Percentiles rank a stretch among this genome's conserved stretches.
Evolutionary conservation across 352 stramenopile genomes (phyloP).

Genomic region (Aphanomyces cochlioides): DNA sequence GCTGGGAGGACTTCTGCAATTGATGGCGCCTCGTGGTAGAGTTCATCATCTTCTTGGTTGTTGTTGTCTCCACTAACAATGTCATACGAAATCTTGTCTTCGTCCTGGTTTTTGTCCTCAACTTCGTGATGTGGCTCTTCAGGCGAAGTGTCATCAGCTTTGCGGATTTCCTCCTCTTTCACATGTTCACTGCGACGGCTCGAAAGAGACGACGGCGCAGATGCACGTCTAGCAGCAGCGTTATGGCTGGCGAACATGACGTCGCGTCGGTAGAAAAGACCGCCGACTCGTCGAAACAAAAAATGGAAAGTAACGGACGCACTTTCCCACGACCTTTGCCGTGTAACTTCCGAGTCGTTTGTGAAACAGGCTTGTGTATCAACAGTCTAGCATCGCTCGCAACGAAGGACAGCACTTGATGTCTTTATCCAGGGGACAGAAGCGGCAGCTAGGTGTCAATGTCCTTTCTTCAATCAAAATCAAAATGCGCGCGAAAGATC

Average conservation of each 20-base stretch:
- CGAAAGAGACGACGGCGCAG: conserved; percentile 1
- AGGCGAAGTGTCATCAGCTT: not conserved
- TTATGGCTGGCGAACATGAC: not conserved
- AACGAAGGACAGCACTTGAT: too few species aligned
- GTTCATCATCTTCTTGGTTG: conserved; percentile 12
- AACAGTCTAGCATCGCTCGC: too few species aligned
- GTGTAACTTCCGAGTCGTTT: too few species aligned
- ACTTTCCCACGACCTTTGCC: not conserved
- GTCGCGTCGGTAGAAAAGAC: not conserved
- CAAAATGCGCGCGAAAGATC: too few species aligned
- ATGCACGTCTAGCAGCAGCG: not conserved
- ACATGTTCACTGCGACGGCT: not conserved
- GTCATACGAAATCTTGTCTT: not conserved
- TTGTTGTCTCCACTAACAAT: not conserved
- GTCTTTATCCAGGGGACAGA: too few species aligned
- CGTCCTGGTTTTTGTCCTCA: conserved; percentile 8
- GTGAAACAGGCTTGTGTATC: too few species aligned
- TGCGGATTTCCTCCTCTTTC: conserved; percentile 14
- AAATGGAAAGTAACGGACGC: conserved; percentile 14
- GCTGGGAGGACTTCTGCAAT: not conserved
- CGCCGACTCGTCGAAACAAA: not conserved
- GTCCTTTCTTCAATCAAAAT: too few species aligned
- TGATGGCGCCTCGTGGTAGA: not conserved
- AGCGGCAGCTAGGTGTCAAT: too few species aligned
- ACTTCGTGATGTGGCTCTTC: conserved; percentile 8